Base-by-base conservation (phyloP, 257 asterid genomes). In the Salvia splendens region DNA sequence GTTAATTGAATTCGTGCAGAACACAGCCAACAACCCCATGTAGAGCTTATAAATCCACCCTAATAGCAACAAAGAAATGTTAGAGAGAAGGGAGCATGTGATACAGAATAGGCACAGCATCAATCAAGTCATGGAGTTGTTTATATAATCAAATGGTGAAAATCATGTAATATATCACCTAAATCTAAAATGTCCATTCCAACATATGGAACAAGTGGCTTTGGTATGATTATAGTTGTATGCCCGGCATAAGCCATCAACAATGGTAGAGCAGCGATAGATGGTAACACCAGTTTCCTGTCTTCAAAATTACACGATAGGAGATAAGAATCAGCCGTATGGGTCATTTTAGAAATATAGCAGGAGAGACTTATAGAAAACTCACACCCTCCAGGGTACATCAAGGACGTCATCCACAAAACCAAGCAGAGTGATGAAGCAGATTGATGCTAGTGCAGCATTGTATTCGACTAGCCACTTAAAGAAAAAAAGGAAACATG, bases 351-450 rank as follows among this genome's bases (percentile, higher is more conserved):
- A 51, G 28, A 62, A 47, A 12, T 35, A 68, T 43, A 28, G 8
- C 49, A 43, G 60, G 52, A 54, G 65, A 50, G 15, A 57, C 45
- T 54, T 70, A 50, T 33, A 48, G 70, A 61, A 75, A 45, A 78
- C 96, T 87, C 84, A 92, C 98, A 92, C 98, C 81, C 97, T 88
- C 99, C 99, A 94, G 64, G 99, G 99, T 61, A 91, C 82, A 68
- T 90, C 99, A 70, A 93, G 99, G 75, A 93, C 99, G 32, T 93
- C 99, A 78, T 94, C 99, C 20, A 94, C 86, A 74, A 94, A 94
- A 46, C 99, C 99, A 60, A 94, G 97, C 64, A 94, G 82, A 58
- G 87, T 82, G 96, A 94, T 94, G 86, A 94, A 94, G 86, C 97
- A 85, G 65, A 94, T 74, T 11, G 97, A 90, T 73, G 97, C 95